These are phyloP conservation scores for Ceratocystis diversiconidia DNA, from an alignment of 2,329 filamentous ascomycete species.

Conservation along the genomic window DNA sequence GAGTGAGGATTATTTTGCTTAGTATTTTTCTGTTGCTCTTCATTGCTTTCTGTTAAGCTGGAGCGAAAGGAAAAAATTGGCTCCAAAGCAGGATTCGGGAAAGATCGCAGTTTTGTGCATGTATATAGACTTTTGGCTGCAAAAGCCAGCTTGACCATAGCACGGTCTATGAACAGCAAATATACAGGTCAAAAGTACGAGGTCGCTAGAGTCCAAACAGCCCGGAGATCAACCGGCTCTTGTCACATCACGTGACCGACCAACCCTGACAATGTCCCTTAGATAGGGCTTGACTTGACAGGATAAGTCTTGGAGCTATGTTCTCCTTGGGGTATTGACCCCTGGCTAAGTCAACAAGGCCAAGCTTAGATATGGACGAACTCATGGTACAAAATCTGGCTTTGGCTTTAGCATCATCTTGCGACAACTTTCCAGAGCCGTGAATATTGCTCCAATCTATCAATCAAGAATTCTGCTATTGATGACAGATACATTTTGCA, in stretches of 20 bases:
- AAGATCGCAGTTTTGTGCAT: conserved; percentile 34
- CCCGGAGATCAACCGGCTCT: conserved; percentile 13
- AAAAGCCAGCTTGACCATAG: not conserved
- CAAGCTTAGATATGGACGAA: conserved; percentile 2
- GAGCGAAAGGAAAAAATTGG: conserved; percentile 29
- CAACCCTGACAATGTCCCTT: conserved; percentile 7
- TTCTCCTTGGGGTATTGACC: not conserved
- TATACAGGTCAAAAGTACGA: conserved; percentile 6
- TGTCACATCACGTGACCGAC: not conserved
- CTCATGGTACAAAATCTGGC: not conserved
- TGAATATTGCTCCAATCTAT: not conserved
- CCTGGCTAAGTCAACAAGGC: not conserved
- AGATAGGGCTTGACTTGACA: not conserved
- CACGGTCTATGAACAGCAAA: too few relatives aligned
- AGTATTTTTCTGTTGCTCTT: conserved; percentile 5
- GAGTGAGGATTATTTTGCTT: conserved; percentile 13
- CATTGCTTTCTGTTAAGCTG: conserved; percentile 27
- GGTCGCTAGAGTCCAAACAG: not conserved
- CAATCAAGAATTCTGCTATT: not conserved
- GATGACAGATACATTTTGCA: not conserved
- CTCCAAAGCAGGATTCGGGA: conserved; percentile 30
- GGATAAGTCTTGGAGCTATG: not conserved
- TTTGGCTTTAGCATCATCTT: not conserved
- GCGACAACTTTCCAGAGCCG: not conserved
- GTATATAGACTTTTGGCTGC: conserved; percentile 16